Evolutionary conservation across 805 yeast genomes (phyloP).

Genomic region (Ogataea methylovora): DNA sequence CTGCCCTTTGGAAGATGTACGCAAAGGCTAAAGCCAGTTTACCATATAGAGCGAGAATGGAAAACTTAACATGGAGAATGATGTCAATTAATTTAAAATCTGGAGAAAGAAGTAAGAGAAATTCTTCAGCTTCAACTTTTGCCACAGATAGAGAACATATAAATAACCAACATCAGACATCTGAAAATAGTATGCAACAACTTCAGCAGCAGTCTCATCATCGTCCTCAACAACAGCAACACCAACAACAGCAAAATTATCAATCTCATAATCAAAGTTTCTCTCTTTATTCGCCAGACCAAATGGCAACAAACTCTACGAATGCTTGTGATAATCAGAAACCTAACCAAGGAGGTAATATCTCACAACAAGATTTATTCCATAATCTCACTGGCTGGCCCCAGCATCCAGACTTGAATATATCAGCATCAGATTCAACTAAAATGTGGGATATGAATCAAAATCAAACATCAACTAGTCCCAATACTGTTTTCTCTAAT

Average conservation of each 20-base stretch:
- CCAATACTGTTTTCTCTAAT: neutral
- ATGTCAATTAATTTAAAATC: constrained; percentile 44
- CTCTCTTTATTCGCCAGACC: too few species aligned
- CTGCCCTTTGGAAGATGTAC: constrained; percentile 75
- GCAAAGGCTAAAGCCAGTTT: constrained; percentile 64
- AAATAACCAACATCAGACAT: neutral
- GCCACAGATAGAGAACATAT: neutral
- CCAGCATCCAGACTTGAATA: constrained; percentile 24
- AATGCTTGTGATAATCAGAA: too few species aligned
- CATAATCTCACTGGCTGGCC: constrained; percentile 21
- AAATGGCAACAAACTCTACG: too few species aligned
- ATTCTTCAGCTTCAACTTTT: neutral
- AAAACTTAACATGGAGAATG: constrained; percentile 83
- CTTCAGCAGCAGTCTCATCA: constrained; percentile 1
- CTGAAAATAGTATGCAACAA: too few species aligned
- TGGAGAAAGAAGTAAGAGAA: neutral
- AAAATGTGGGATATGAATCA: neutral
- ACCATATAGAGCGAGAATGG: constrained; percentile 72
- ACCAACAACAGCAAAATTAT: constrained; percentile 2
- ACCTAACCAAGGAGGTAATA: too few species aligned
- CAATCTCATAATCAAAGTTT: too few species aligned
- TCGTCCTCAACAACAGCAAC: neutral
- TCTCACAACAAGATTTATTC: neutral
- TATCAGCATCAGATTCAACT: constrained; percentile 7
- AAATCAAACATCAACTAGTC: too few species aligned